Conservation (phyloP, 176 grass and related monocot species). For the Rhipidocladum racemiflorum region DNA sequence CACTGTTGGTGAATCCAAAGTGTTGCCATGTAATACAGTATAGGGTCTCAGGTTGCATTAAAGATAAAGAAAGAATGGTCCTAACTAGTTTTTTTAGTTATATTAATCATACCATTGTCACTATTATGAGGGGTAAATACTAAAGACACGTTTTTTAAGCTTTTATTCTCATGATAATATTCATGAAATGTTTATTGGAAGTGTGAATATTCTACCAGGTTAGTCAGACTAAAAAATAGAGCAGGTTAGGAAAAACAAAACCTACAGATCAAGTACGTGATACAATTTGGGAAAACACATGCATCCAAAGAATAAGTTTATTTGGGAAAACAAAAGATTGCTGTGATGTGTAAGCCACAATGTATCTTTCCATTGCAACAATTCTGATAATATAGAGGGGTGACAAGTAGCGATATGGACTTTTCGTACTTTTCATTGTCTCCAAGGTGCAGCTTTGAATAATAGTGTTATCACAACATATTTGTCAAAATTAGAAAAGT, state of each 20-base stretch:
- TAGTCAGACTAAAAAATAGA: background rate
- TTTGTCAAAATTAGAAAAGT: no score
- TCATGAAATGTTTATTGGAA: background rate
- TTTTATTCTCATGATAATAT: background rate
- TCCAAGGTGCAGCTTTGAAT: background rate
- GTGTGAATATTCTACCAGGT: background rate
- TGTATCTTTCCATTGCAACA: no score
- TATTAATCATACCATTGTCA: background rate
- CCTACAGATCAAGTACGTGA: background rate
- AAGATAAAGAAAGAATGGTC: background rate
- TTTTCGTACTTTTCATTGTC: background rate
- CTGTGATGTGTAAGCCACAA: no score
- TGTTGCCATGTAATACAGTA: background rate
- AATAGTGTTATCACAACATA: no score
- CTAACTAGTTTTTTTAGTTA: background rate
- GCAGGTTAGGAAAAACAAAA: background rate
- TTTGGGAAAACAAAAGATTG: background rate
- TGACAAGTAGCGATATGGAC: no score
- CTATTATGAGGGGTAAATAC: background rate
- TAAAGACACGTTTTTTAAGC: background rate
- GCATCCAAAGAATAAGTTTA: background rate
- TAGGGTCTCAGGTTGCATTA: background rate
- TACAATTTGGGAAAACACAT: background rate
- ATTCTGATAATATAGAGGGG: no score
- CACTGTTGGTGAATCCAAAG: background rate